These are phyloP conservation scores for Colletotrichum coccodes DNA, from an alignment of 2,329 filamentous ascomycete genomes.

Conservation along the genomic window DNA sequence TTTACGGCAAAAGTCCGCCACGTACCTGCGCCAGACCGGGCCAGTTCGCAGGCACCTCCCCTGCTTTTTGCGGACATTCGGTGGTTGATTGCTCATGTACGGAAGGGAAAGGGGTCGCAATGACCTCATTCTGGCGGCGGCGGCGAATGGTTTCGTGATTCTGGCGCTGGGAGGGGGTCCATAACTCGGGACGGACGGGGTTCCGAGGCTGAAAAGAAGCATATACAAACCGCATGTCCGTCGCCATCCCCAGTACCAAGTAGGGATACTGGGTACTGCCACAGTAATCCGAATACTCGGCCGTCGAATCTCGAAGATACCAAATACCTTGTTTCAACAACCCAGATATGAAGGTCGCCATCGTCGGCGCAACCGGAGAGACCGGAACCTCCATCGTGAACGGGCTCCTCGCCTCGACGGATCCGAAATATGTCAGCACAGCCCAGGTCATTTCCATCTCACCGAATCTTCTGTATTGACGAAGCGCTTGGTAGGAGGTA, in stretches of 20 bases:
- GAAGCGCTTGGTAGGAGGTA: conserved; percentile 49
- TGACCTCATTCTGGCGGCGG: not conserved
- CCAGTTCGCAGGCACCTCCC: not conserved
- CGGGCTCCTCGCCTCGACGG: conserved; percentile 42
- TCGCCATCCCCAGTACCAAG: not conserved
- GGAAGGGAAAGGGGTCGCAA: not conserved
- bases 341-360: conserved; percentile 39
- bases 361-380: conserved; percentile 54
- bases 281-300: too few relatives aligned
- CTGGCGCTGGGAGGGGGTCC: not conserved
- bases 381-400: conserved; percentile 52
- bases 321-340: not conserved
- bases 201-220: not conserved
- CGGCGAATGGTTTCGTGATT: not conserved
- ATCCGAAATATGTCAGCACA: conserved; percentile 27
- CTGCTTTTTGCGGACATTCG: not conserved
- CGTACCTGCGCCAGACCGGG: not conserved
- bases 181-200: not conserved
- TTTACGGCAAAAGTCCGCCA: not conserved
- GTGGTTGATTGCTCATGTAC: not conserved
- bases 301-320: too few relatives aligned
- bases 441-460: not conserved
- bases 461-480: not conserved
- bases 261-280: not conserved
- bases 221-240: not conserved